These are phyloP conservation scores for Amaranthus tricolor DNA, from an alignment of 179 eudicot genomes.

Conservation along the genomic window DNA sequence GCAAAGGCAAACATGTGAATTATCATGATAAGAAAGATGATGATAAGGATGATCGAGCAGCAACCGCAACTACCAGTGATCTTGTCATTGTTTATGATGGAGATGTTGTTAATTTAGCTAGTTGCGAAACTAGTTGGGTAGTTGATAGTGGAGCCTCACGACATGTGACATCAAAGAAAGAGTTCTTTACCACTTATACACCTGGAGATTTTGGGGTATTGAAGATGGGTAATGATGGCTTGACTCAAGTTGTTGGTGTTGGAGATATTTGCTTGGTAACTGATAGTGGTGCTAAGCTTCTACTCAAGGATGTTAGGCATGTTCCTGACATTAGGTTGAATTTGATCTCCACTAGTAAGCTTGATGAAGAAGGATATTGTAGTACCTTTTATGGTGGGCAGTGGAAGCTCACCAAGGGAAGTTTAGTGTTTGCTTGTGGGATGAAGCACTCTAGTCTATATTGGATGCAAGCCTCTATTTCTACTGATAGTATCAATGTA, in stretches of 20 bases:
- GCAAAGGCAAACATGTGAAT: neutral
- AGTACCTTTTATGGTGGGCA: neutral
- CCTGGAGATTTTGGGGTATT: conserved; percentile 6
- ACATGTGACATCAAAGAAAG: too few relatives aligned
- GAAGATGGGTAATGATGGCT: conserved; percentile 4
- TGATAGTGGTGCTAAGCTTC: neutral
- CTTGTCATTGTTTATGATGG: conserved; percentile 3
- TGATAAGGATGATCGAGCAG: neutral
- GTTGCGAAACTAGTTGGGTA: conserved; percentile 8
- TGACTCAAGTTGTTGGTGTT: conserved; percentile 4
- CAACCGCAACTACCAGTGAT: conserved; percentile 1
- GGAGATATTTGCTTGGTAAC: conserved; percentile 16
- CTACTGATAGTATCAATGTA: too few relatives aligned
- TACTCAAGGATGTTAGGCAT: conserved; percentile 14
- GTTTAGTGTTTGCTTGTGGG: too few relatives aligned
- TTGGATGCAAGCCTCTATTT: too few relatives aligned
- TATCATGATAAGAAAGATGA: conserved; percentile 9
- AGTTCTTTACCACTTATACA: too few relatives aligned
- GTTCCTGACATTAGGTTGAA: conserved; percentile 15
- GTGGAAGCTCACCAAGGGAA: too few relatives aligned
- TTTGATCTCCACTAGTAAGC: conserved; percentile 17
- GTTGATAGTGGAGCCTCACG: too few relatives aligned
- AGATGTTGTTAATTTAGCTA: neutral
- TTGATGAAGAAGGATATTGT: conserved; percentile 23
- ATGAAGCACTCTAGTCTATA: too few relatives aligned